Percentiles rank a stretch among this genome's conserved stretches.
Evolutionary conservation across 768 basidiomycete species (phyloP).

Genomic region (Hericium alpestre): DNA sequence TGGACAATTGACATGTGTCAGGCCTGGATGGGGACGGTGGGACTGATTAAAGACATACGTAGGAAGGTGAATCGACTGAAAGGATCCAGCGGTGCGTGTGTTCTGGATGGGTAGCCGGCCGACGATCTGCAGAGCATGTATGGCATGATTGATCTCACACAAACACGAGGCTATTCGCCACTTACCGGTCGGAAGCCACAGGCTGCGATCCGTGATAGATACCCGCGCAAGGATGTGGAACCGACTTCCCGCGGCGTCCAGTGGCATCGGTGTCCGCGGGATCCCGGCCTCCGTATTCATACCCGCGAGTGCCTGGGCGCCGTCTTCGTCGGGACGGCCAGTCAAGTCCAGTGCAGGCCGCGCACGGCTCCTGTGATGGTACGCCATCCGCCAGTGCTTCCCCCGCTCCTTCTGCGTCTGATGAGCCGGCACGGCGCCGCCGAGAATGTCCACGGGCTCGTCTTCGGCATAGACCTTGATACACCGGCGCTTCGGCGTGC

Average conservation of each 20-base stretch:
- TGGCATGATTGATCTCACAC: neutral
- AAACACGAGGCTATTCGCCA: neutral
- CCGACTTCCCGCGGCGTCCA: slow-evolving; percentile 21
- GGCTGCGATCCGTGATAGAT: slow-evolving; percentile 32
- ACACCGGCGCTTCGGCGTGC: slow-evolving; percentile 28
- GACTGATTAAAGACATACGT: slow-evolving; percentile 24
- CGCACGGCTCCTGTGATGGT: slow-evolving; percentile 31
- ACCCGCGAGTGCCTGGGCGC: neutral
- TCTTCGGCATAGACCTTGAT: slow-evolving; percentile 29
- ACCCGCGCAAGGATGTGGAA: slow-evolving; percentile 39
- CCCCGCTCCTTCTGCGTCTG: neutral
- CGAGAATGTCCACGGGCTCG: slow-evolving; percentile 24
- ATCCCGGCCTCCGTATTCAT: neutral
- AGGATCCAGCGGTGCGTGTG: slow-evolving; percentile 41
- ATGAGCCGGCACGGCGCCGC: slow-evolving; percentile 3
- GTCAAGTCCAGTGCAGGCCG: slow-evolving; percentile 24
- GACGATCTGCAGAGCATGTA: slow-evolving; percentile 21
- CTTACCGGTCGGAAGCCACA: slow-evolving; percentile 32
- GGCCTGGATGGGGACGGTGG: neutral
- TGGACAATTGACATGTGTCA: neutral
- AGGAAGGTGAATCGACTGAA: slow-evolving; percentile 33
- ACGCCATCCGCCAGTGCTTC: slow-evolving; percentile 26
- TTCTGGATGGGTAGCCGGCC: slow-evolving; percentile 14
- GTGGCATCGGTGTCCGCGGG: too few relatives aligned
- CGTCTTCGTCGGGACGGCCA: neutral